These are phyloP conservation scores for Eucalyptus cladocalyx DNA, from an alignment of 345 rosid species.

Conservation along the genomic window DNA sequence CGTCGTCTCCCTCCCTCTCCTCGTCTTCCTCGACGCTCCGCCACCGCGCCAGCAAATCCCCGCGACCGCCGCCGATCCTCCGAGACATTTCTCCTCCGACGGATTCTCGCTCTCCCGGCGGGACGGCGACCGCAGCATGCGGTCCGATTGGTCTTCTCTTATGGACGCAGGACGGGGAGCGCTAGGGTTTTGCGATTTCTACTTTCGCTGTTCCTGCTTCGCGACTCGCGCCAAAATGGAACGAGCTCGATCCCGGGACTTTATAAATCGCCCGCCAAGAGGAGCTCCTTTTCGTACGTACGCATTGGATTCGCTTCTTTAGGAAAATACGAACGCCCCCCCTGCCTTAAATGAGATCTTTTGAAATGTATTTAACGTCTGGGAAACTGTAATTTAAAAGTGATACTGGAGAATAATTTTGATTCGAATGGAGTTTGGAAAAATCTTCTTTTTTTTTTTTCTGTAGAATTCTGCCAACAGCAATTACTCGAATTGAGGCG, in stretches of 20 bases:
- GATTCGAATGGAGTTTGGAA: background rate
- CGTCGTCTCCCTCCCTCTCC: slow-evolving; percentile 1
- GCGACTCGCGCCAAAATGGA: background rate
- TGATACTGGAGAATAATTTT: background rate
- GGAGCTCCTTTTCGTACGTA: background rate
- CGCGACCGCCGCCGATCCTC: background rate
- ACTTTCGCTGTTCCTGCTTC: background rate
- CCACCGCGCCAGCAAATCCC: slow-evolving; percentile 59
- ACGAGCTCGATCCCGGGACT: background rate
- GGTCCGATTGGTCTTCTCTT: background rate
- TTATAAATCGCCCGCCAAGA: background rate
- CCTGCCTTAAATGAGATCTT: background rate
- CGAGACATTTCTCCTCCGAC: background rate
- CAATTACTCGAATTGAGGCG: accelerated
- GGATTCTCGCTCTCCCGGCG: background rate
- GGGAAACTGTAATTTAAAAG: background rate
- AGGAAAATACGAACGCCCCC: no score
- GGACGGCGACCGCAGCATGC: background rate
- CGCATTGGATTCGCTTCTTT: no score
- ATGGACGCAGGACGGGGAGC: background rate
- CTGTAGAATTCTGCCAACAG: no score
- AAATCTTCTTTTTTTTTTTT: background rate
- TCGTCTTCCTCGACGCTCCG: slow-evolving; percentile 71
- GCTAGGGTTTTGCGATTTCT: background rate
- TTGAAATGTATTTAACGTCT: no score